Conservation (phyloP, 228 moss, liverwort and hornwort species). For the Sphagnum magellanicum region DNA sequence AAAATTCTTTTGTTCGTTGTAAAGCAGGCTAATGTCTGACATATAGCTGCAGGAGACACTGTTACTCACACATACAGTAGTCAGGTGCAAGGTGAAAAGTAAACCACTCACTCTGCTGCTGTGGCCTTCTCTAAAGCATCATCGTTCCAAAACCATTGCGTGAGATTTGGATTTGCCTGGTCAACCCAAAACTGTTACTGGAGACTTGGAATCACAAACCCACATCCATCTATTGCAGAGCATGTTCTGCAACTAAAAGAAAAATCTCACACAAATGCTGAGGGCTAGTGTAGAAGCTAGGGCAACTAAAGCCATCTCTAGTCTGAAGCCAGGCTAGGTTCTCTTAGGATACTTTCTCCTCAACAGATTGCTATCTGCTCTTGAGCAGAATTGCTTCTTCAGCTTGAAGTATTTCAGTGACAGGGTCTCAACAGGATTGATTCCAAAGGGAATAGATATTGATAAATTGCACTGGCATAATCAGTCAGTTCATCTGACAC, state of each 20-base stretch:
- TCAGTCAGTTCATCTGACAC: no score
- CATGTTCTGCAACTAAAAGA: background rate
- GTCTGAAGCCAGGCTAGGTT: no score
- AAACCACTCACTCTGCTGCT: constrained; percentile 48
- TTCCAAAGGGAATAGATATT: no score
- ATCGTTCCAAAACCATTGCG: constrained; percentile 73
- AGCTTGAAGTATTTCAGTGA: background rate
- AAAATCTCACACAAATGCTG: background rate
- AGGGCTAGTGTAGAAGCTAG: no score
- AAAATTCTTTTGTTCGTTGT: background rate
- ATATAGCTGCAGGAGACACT: background rate
- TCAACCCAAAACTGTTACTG: background rate
- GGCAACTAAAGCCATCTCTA: no score
- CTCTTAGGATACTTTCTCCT: no score
- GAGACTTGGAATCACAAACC: background rate
- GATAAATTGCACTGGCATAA: no score
- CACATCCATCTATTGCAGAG: background rate
- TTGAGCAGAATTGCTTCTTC: no score
- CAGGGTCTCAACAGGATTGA: no score
- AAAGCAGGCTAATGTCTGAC: background rate
- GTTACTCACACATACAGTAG: background rate
- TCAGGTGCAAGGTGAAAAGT: background rate
- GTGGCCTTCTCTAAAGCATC: constrained; percentile 76
- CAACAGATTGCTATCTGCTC: no score
- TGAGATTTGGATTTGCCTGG: constrained; percentile 60